phyloP scores from a whole-genome alignment of 2,329 filamentous ascomycete genomes.

The Lasiodiplodia gonubiensis region DNA sequence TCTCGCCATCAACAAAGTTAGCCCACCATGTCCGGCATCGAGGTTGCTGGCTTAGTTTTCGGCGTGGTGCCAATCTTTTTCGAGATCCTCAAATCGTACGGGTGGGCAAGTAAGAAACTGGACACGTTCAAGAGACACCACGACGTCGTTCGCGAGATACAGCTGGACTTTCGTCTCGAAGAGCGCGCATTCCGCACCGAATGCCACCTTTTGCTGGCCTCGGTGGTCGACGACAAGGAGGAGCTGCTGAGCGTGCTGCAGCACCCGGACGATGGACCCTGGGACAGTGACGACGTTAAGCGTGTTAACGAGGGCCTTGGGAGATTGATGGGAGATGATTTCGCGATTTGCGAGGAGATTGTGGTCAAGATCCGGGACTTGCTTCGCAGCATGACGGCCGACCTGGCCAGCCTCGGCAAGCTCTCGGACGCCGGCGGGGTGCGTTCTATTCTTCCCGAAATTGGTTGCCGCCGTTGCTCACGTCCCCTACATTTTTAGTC shows the following conservation, averaged over 20 bases:
- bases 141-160: conserved; percentile 32
- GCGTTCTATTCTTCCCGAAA: too few relatives aligned
- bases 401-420: conserved; percentile 25
- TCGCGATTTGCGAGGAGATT: conserved; percentile 29
- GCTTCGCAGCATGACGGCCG: conserved; percentile 28
- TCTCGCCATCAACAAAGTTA: too few relatives aligned
- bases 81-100: conserved; percentile 36
- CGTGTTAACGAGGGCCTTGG: conserved; percentile 11
- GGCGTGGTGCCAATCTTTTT: conserved; percentile 37
- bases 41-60: conserved; percentile 35
- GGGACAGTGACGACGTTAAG: conserved; percentile 27
- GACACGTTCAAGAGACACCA: conserved; percentile 35
- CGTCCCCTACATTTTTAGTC: too few relatives aligned
- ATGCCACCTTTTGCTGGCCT: conserved; percentile 34
- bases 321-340: conserved; percentile 29
- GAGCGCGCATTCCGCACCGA: conserved; percentile 36
- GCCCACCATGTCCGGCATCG: conserved; percentile 34
- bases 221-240: conserved; percentile 32
- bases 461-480: too few relatives aligned
- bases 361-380: conserved; percentile 29
- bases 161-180: conserved; percentile 31
- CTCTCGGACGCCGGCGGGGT: too few relatives aligned
- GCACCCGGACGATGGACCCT: neutral
- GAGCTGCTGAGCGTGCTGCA: conserved; percentile 26
- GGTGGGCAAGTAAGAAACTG: conserved; percentile 27